Percentiles rank a stretch among this genome's conserved stretches.
Conservation (phyloP, 176 grass and related monocot species). For the Tuctoria greenei region DNA sequence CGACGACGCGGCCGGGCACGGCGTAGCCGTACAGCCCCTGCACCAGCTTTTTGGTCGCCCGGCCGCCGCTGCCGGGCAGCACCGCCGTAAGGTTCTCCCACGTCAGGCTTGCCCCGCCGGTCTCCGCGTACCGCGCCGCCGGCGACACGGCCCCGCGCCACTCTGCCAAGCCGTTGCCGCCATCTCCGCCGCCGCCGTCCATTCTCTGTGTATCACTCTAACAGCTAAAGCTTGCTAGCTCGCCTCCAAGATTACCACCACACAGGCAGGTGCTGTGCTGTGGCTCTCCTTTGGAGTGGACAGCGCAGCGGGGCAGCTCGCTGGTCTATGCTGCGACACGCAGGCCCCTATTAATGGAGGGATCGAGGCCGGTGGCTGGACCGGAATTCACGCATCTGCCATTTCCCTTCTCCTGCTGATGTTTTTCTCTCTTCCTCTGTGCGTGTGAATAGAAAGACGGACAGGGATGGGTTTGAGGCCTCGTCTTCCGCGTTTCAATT, state of each 20-base stretch:
- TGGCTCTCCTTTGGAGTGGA: neutral
- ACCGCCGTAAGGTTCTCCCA: conserved; percentile 97
- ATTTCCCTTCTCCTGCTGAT: neutral
- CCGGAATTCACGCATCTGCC: conserved; percentile 12
- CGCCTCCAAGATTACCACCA: neutral
- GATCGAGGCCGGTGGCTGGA: neutral
- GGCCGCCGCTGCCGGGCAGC: conserved; percentile 64
- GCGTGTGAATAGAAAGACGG: neutral
- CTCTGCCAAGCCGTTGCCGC: conserved; percentile 7
- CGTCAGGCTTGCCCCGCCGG: conserved; percentile 69
- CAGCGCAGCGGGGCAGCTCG: conserved; percentile 26
- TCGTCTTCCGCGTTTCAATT: conserved; percentile 23
- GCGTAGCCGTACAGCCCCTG: conserved; percentile 80
- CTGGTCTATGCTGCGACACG: conserved; percentile 30
- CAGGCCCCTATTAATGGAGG: conserved; percentile 41
- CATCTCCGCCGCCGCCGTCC: conserved; percentile 25
- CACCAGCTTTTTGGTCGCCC: conserved; percentile 66
- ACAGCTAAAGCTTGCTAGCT: neutral
- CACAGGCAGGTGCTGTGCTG: neutral
- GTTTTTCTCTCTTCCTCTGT: neutral
- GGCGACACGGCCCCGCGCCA: conserved; percentile 46
- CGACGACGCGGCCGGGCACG: conserved; percentile 80
- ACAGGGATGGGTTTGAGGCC: neutral
- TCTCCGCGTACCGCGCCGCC: conserved; percentile 37
- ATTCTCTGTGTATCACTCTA: neutral